These are phyloP conservation scores for Fusarium secorum DNA, from an alignment of 2,329 filamentous ascomycete species.

Conservation along the genomic window DNA sequence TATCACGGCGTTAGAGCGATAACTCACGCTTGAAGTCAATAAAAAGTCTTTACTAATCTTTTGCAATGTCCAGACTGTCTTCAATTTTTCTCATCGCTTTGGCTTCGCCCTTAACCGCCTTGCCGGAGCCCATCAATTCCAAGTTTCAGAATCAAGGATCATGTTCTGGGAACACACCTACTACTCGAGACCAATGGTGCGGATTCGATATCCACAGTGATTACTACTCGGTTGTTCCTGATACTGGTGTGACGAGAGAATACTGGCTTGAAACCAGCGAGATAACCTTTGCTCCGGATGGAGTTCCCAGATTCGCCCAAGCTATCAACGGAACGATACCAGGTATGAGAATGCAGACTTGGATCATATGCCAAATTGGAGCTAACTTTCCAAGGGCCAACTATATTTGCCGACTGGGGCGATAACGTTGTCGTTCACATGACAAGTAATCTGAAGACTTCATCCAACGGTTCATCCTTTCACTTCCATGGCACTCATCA, in stretches of 20 bases:
- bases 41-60: not conserved
- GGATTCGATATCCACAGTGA: conserved; percentile 58
- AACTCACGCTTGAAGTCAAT: not conserved
- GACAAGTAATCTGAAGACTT: conserved; percentile 54
- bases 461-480: conserved; percentile 65
- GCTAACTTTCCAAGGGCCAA: conserved; percentile 51
- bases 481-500: conserved; percentile 72
- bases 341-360: conserved; percentile 40
- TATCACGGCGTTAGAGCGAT: not conserved
- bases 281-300: conserved; percentile 55
- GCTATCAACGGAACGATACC: conserved; percentile 67
- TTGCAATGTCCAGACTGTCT: conserved; percentile 13
- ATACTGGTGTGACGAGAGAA: conserved; percentile 61
- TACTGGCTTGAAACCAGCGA: conserved; percentile 56
- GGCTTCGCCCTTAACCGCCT: not conserved
- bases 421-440: conserved; percentile 60
- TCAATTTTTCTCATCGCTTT: not conserved
- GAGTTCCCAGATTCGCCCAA: conserved; percentile 51
- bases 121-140: conserved; percentile 6
- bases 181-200: conserved; percentile 53
- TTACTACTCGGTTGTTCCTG: conserved; percentile 51
- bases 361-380: not conserved
- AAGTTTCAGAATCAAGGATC: conserved; percentile 3
- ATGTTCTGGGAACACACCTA: conserved; percentile 44
- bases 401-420: conserved; percentile 62